Evolutionary conservation across 305 asterid species (phyloP).

Genomic region (Fraxinus velutina): DNA sequence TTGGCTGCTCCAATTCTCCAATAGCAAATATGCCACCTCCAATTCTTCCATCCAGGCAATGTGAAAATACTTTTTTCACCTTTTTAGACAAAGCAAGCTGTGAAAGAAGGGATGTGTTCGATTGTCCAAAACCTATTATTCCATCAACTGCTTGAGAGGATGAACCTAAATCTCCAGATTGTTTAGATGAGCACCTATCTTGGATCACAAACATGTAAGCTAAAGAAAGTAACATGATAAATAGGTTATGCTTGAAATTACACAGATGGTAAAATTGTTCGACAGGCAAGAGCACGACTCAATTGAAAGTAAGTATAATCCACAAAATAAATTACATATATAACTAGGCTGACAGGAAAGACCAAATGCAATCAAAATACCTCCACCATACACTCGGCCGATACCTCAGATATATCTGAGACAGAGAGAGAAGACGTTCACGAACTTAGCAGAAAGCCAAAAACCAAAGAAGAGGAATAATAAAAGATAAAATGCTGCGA

Average conservation of each 20-base stretch:
- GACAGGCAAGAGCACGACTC: constrained; percentile 6
- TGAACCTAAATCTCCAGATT: constrained; percentile 62
- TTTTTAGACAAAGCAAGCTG: constrained; percentile 67
- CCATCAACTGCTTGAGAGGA: constrained; percentile 84
- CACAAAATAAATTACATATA: neutral
- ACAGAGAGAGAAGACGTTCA: neutral
- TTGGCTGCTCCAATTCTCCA: constrained; percentile 74
- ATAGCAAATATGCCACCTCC: constrained; percentile 95
- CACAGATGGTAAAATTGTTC: constrained; percentile 2
- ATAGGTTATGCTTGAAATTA: neutral
- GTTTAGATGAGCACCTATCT: constrained; percentile 77
- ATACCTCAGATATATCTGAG: neutral
- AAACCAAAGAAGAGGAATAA: constrained; percentile 5
- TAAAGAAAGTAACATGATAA: neutral
- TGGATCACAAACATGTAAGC: constrained; percentile 30
- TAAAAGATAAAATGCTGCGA: neutral
- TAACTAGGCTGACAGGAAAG: neutral
- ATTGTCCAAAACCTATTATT: constrained; percentile 85
- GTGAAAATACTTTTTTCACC: constrained; percentile 67
- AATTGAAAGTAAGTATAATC: constrained; percentile 6
- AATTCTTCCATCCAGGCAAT: constrained; percentile 66
- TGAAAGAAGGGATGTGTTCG: constrained; percentile 73
- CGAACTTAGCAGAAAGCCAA: constrained; percentile 1
- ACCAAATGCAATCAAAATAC: neutral
- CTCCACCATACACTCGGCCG: constrained; percentile 3